Percentiles rank a stretch among this genome's conserved stretches.
Conservation (phyloP, 225 moss, liverwort and hornwort genomes). For the Polytrichum commune region DNA sequence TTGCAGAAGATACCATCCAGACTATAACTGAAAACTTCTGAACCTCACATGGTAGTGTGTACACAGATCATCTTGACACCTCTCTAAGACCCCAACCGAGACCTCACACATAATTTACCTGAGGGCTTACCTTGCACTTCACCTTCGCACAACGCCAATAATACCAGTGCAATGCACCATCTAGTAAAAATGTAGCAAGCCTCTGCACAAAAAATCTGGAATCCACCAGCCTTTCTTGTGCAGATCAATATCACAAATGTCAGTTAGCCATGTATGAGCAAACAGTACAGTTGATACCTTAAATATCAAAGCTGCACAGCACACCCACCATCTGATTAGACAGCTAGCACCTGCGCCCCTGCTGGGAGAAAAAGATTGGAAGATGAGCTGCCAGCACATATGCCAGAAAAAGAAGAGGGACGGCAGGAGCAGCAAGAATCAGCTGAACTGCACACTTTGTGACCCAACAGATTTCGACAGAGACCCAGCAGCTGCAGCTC, state of each 20-base stretch:
- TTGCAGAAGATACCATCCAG: too few relatives aligned
- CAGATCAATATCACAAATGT: not conserved
- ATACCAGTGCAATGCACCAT: too few relatives aligned
- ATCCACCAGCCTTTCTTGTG: too few relatives aligned
- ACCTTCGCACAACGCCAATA: too few relatives aligned
- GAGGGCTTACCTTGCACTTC: too few relatives aligned
- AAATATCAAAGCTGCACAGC: conserved; percentile 20
- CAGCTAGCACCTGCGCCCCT: conserved; percentile 19
- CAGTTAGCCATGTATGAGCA: conserved; percentile 17
- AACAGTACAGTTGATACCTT: conserved; percentile 21
- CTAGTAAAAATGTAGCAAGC: too few relatives aligned
- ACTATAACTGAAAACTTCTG: too few relatives aligned
- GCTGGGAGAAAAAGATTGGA: conserved; percentile 6
- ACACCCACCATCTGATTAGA: conserved; percentile 17
- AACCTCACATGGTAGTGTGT: too few relatives aligned
- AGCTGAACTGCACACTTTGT: conserved; percentile 31
- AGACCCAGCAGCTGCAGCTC: conserved; percentile 45
- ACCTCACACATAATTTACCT: too few relatives aligned
- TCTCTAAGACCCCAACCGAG: too few relatives aligned
- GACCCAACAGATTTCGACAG: conserved; percentile 38
- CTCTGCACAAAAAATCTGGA: too few relatives aligned
- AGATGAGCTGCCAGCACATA: conserved; percentile 3
- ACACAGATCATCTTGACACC: too few relatives aligned
- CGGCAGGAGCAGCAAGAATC: conserved; percentile 10
- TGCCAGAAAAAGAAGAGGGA: conserved; percentile 6